Base-by-base conservation (phyloP, 306 rosid species). In the Prunus campanulata region DNA sequence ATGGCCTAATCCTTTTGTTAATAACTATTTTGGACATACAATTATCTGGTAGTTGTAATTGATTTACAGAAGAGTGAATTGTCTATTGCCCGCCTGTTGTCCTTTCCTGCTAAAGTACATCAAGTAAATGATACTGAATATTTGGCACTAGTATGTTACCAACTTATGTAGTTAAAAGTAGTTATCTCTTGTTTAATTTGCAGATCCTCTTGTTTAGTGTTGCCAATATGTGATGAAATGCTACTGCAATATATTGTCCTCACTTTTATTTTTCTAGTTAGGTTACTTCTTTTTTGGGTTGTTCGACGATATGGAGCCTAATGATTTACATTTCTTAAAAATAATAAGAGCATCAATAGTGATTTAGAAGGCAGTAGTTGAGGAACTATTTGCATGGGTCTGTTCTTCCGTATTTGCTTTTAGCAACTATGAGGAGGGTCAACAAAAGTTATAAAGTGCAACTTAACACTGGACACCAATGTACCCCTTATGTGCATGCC, bases 91-190 rank as follows among this genome's bases (percentile, higher is more conserved):
- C 39, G 76, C 27, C 10, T 39, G 46, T 51, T 8, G 9, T 49
- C 11, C 27, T 51, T 30, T 18, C 27, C 47, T 70, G 62, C 62
- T 18, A 16, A 22, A 68, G 44, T 18, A 11, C 15, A 61, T 51
- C 74, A 70, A 54, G 75, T 8, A 10, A 71, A 71, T 49, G 74
- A 63, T 63, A 18, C 50, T 66, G 70, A n/a, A 12, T 67, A 67
- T 67, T 44, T 3, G 11, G 68, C 68, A 73, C 47, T 24, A 18
- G 16, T 44, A 25, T 73, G 55, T 22, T 57, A 20, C 42, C 35
- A 19, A 56, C 39, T 39, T 57, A 39, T 57, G 32, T 54, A n/a
- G 42, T 35, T 35, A 35, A 35, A 35, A 35, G 42, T 35, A 5
- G 24, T 30, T 71, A 16, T 27, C 12, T 72, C 8, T 8, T 8